phyloP scores from a whole-genome alignment of 2,329 filamentous ascomycete genomes.

The Epichloe elymi region DNA sequence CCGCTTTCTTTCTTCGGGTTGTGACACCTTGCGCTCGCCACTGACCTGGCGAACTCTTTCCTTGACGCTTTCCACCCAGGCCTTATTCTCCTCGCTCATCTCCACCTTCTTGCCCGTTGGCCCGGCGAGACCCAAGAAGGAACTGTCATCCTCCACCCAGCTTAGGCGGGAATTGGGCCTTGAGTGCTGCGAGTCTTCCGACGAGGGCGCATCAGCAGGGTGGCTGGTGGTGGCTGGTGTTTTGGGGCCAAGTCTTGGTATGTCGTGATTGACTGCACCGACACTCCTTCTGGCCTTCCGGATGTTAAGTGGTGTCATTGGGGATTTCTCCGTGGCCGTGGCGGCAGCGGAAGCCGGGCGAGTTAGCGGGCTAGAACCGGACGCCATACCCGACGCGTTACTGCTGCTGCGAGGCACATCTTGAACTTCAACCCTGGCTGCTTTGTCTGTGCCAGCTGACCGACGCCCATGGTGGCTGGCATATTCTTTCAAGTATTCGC shows the following conservation, averaged over 20 bases:
- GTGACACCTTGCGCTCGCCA: conserved; percentile 33
- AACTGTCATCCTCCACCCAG: conserved; percentile 47
- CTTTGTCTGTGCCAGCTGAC: conserved; percentile 27
- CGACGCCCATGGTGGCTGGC: conserved; percentile 81
- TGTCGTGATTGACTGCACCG: conserved; percentile 21
- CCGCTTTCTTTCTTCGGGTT: conserved; percentile 19
- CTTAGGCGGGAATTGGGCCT: conserved; percentile 39
- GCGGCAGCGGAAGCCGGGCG: conserved; percentile 27
- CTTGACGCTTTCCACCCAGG: conserved; percentile 75
- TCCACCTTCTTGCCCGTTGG: conserved; percentile 50
- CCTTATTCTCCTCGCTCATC: conserved; percentile 59
- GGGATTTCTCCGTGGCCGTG: conserved; percentile 21
- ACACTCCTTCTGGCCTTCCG: conserved; percentile 40
- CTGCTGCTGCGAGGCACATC: conserved; percentile 28
- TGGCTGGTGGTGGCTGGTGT: conserved; percentile 28
- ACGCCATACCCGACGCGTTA: conserved; percentile 9
- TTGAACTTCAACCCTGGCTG: conserved; percentile 45
- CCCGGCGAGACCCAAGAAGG: conserved; percentile 54
- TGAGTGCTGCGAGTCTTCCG: conserved; percentile 32
- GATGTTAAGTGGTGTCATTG: conserved; percentile 37
- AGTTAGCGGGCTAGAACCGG: conserved; percentile 27
- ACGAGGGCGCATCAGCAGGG: conserved; percentile 28
- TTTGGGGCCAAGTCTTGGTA: conserved; percentile 23
- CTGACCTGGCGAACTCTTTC: conserved; percentile 64
- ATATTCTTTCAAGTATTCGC: conserved; percentile 89